A percentile compares a stretch with the other conserved stretches of the same genome.
Conservation (phyloP, 1,284 basidiomycete species). For the Rhodotorula mucilaginosa region DNA sequence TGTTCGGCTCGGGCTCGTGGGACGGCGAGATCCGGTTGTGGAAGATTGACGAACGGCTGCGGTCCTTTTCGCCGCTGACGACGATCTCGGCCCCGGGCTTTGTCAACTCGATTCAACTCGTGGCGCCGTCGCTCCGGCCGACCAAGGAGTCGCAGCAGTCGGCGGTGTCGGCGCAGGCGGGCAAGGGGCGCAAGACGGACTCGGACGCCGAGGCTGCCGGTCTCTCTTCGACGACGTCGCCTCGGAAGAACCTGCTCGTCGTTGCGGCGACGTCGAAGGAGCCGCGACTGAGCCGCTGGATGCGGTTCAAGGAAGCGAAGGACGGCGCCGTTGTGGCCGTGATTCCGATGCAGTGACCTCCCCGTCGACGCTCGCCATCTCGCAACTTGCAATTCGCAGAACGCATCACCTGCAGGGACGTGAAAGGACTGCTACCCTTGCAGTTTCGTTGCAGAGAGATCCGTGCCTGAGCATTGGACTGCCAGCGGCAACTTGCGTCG, state of each 20-base stretch:
- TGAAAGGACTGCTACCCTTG: too few relatives aligned
- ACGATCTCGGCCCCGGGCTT: constrained; percentile 69
- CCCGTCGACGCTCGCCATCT: not conserved
- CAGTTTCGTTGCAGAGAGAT: too few relatives aligned
- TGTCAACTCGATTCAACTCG: constrained; percentile 83
- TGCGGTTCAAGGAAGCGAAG: constrained; percentile 66
- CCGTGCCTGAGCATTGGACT: too few relatives aligned
- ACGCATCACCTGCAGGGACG: not conserved
- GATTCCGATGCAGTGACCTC: constrained; percentile 24
- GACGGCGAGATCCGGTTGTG: constrained; percentile 84
- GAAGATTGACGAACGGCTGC: constrained; percentile 74
- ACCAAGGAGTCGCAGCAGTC: constrained; percentile 21
- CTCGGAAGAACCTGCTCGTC: constrained; percentile 58
- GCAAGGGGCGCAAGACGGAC: constrained; percentile 43
- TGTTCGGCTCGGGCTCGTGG: constrained; percentile 92
- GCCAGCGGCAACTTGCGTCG: too few relatives aligned
- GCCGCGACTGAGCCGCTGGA: constrained; percentile 84
- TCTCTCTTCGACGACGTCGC: not conserved
- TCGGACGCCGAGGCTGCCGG: constrained; percentile 30
- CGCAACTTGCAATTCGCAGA: not conserved
- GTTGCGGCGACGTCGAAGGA: constrained; percentile 82
- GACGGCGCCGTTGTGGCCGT: constrained; percentile 68
- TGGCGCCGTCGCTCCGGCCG: constrained; percentile 61
- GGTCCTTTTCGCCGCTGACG: constrained; percentile 68
- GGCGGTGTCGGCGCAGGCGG: constrained; percentile 12